Evolutionary conservation across 495 filamentous ascomycete species (phyloP).

Genomic region (Aspergillus mulundensis): DNA sequence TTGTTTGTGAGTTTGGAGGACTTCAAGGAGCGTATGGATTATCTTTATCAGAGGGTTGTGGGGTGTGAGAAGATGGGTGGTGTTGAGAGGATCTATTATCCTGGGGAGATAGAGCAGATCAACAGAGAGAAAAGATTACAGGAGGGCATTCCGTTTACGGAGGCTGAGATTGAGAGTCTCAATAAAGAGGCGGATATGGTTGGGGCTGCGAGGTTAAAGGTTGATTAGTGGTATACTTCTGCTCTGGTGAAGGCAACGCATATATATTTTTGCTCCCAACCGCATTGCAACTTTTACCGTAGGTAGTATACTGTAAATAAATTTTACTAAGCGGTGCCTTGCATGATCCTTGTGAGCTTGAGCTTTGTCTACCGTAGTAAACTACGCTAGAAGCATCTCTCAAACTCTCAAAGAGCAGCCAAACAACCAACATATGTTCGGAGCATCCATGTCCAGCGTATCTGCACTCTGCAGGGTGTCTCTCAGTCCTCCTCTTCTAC

Average conservation of each 20-base stretch:
- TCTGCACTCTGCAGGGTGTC: neutral
- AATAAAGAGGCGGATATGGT: constrained; percentile 63
- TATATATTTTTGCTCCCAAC: no score
- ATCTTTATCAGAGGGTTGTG: constrained; percentile 61
- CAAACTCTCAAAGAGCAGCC: no score
- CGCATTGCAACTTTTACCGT: no score
- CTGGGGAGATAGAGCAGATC: constrained; percentile 70
- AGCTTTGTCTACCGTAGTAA: no score
- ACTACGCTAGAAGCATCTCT: no score
- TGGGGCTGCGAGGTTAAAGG: constrained; percentile 33
- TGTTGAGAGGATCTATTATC: constrained; percentile 74
- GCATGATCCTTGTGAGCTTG: no score
- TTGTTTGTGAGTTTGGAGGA: constrained; percentile 68
- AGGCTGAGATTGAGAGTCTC: constrained; percentile 60
- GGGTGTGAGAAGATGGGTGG: constrained; percentile 62
- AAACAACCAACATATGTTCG: neutral
- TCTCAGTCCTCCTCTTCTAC: neutral
- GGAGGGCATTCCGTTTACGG: constrained; percentile 62
- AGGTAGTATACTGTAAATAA: no score
- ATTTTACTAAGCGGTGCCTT: no score
- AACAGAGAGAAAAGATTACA: constrained; percentile 50
- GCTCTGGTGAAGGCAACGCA: no score
- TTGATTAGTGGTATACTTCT: neutral
- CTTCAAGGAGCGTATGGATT: constrained; percentile 66
- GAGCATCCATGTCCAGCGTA: neutral